phyloP scores from a whole-genome alignment of 106 monocot genomes.

The Platanthera guangdongensis region DNA sequence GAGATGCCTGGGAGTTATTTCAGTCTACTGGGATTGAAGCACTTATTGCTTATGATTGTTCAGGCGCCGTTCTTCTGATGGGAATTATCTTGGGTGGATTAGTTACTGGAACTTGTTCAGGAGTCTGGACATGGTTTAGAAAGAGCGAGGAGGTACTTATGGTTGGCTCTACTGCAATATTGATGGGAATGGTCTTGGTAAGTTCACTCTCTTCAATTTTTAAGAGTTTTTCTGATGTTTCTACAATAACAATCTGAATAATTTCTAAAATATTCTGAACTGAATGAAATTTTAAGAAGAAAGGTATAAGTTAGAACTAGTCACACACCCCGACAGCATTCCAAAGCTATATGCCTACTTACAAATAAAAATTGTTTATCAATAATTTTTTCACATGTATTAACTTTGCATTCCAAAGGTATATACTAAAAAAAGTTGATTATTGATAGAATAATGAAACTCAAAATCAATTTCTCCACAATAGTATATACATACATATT shows the following conservation, averaged over 20 bases:
- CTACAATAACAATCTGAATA: background rate
- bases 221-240: background rate
- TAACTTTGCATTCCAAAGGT: too few relatives aligned
- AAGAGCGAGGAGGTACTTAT: conserved; percentile 65
- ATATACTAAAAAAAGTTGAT: too few relatives aligned
- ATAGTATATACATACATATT: too few relatives aligned
- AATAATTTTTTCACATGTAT: too few relatives aligned
- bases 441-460: too few relatives aligned
- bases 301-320: too few relatives aligned
- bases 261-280: background rate
- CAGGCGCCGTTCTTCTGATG: conserved; percentile 94
- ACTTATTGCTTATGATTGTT: conserved; percentile 95
- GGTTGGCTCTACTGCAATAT: conserved; percentile 67
- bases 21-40: conserved; percentile 96
- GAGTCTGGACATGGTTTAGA: conserved; percentile 73
- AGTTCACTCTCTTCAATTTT: conserved; percentile 12
- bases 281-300: too few relatives aligned
- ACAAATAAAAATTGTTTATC: too few relatives aligned
- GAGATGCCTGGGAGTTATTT: conserved; percentile 98
- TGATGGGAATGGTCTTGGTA: conserved; percentile 97
- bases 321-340: too few relatives aligned
- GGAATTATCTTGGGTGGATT: conserved; percentile 79
- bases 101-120: conserved; percentile 80
- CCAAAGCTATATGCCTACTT: too few relatives aligned
- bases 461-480: too few relatives aligned